Base-by-base conservation (phyloP, 352 stramenopile species). In the Pythium utonaiense region DNA sequence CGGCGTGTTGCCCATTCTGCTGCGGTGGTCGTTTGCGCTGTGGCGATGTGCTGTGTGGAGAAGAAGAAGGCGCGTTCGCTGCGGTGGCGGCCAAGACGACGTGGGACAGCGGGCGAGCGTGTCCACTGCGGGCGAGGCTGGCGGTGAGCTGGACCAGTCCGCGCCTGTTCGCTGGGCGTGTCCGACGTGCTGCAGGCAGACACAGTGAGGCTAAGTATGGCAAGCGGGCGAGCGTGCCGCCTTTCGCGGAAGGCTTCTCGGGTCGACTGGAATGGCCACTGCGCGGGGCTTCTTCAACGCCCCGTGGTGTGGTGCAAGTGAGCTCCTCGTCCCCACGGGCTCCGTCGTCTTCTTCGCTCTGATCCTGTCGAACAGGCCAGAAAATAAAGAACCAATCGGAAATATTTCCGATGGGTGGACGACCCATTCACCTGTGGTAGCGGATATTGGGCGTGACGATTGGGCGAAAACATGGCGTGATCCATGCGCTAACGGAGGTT, bases 1-100 rank as follows among this genome's bases (percentile, higher is more conserved):
- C 63, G 80, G 73, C 40, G 78, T 81, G 71, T 91, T 91, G 14
- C 81, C 81, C 81, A 91, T 91, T n/a, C 5, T 59, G n/a, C n/a
- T n/a, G n/a, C n/a, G n/a, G n/a, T n/a, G n/a, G n/a, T n/a, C n/a
- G n/a, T n/a, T n/a, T n/a, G n/a, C n/a, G n/a, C n/a, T n/a, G n/a
- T n/a, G n/a, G n/a, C n/a, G n/a, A n/a, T n/a, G n/a, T n/a, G n/a
- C n/a, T n/a, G n/a, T n/a, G n/a, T n/a, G n/a, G n/a, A n/a, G n/a
- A n/a, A n/a, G n/a, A n/a, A n/a, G n/a, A n/a, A n/a, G n/a, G n/a
- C n/a, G n/a, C n/a, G n/a, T n/a, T n/a, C n/a, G n/a, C n/a, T n/a
- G n/a, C n/a, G n/a, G n/a, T n/a, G n/a, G n/a, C 34, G 14, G 9
- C 7, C 7, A n/a, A 44, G 19, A n/a, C 17, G 38, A 44, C 38